Base-by-base conservation (phyloP, 2,329 filamentous ascomycete genomes). In the Ophiostoma sp. region DNA sequence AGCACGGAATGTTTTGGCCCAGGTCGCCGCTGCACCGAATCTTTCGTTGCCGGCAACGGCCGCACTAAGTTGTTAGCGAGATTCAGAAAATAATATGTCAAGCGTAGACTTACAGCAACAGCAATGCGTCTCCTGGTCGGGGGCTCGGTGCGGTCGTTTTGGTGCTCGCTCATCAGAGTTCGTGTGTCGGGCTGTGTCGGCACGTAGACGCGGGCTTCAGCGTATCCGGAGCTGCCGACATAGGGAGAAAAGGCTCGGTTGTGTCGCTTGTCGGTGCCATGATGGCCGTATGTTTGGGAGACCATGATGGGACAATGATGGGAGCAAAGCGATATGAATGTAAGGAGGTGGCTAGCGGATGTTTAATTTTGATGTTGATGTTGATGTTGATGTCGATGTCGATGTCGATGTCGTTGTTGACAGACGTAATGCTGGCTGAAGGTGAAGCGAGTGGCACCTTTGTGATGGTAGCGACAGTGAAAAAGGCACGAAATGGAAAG, bases 21-120 rank as follows among this genome's bases (percentile, higher is more conserved):
- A 87, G 86, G 80, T 97, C 94, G 59, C 95, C 95, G 79, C 93
- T 97, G 84, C 95, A 98, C 77, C 93, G 92, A 78, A 98, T 98
- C 85, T 98, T 98, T 74, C 95, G 89, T 83, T 95, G 95, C 75
- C 95, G 90, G 82, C 95, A 98, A 77, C 95, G 90, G 48, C 90
- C 89, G 81, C 95, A 98, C 95, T 98, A 76, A 12, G 6, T 6
- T 1, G 31, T 64, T 28, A 63, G 48, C 17, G 55, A 17, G 19
- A 28, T n/a, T 33, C 7, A 17, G 50, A 11, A 1, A 55, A 42
- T 2, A 2, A 25, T 12, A 55, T 50, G 3, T n/a, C 42, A 33
- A 3, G 15, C 9, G 25, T 9, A 4, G 3, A 81, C 87, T 82
- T 82, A 90, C 88, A 74, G 88, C 88, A 75, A 90, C 87, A 33